These are phyloP conservation scores for Fusarium ambrosium DNA, from an alignment of 2,329 filamentous ascomycete species.

Conservation along the genomic window DNA sequence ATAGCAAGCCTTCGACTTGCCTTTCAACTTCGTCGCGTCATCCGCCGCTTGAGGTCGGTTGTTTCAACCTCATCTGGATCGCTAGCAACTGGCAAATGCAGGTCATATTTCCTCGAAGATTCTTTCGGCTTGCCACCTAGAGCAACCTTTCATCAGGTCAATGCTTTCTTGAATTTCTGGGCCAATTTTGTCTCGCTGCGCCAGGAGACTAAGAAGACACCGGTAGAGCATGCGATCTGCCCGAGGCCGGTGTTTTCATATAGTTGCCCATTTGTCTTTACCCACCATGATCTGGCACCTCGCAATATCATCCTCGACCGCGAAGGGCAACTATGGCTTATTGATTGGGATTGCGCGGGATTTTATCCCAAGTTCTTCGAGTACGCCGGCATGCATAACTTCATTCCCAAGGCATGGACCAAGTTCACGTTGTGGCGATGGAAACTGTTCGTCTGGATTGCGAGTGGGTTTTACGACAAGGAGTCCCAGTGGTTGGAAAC, in stretches of 20 bases:
- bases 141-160: slow-evolving; percentile 12
- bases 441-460: slow-evolving; percentile 33
- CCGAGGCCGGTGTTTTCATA: slow-evolving; percentile 2
- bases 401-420: slow-evolving; percentile 19
- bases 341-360: slow-evolving; percentile 34
- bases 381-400: slow-evolving; percentile 35
- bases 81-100: slow-evolving; percentile 23
- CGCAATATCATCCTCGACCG: slow-evolving; percentile 31
- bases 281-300: slow-evolving; percentile 32
- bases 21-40: slow-evolving; percentile 22
- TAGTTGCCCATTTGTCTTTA: slow-evolving; percentile 22
- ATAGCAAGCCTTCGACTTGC: slow-evolving; percentile 24
- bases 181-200: slow-evolving; percentile 20
- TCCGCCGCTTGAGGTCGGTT: slow-evolving; percentile 18
- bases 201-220: slow-evolving; percentile 20
- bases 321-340: slow-evolving; percentile 21
- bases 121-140: slow-evolving; percentile 18
- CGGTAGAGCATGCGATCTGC: slow-evolving; percentile 15
- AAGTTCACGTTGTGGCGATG: slow-evolving; percentile 26
- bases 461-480: slow-evolving; percentile 15
- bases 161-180: slow-evolving; percentile 29
- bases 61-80: slow-evolving; percentile 13
- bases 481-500: slow-evolving; percentile 16
- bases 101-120: slow-evolving; percentile 22
- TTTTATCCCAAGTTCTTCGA: slow-evolving; percentile 35